Evolutionary conservation across 2,329 filamentous ascomycete genomes (phyloP), one percentile per base, ranked within the genome.

Genomic region (Aciculosporium take): DNA sequence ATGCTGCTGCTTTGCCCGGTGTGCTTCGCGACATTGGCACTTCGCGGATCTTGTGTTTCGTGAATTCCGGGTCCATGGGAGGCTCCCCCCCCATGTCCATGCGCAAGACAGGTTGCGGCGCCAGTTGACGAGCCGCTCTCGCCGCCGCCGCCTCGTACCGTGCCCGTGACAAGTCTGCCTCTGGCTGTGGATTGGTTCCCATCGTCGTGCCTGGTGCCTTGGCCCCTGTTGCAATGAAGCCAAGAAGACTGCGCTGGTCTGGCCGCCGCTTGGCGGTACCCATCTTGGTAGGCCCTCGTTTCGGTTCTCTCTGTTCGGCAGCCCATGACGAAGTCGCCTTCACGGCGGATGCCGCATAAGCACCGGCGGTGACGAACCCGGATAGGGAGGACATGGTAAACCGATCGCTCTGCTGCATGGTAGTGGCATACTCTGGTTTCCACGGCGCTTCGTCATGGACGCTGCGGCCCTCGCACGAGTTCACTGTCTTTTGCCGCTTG

Each of bases 331-430:
- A 45, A 20, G 45, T 44, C 31, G 43, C 38, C 4, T 51, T 47
- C 10, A 48, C 41, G 12, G 43, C 48, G 10, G 48, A 49, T 2
- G 50, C 53, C 17, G 53, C 46, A 21, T 68, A 75, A 17, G 69
- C 63, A 8, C 69, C 68, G 2, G 77, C 75, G 8, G 73, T 74
- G n/a, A 73, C 74, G 48, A 84, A 84, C 0, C 74, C 76, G 0
- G 70, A 63, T 7, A 73, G 59, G 23, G 67, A 63, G 5, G 72
- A 65, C 40, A 78, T 67, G 0, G 76, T 81, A 45, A 84, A 84
- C 0, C 60, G 67, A 0, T 68, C 59, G 0, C 69, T 60, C 41
- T 68, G 63, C 35, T 75, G 71, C 75, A 82, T 81, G 1, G 77
- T 82, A 5, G 77, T 81, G 4, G 61, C 51, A 44, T 76, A 73